Evolutionary conservation across 257 asterid species (phyloP), one percentile per base, ranked within the genome.

Genomic region (Solanum boliviense): DNA sequence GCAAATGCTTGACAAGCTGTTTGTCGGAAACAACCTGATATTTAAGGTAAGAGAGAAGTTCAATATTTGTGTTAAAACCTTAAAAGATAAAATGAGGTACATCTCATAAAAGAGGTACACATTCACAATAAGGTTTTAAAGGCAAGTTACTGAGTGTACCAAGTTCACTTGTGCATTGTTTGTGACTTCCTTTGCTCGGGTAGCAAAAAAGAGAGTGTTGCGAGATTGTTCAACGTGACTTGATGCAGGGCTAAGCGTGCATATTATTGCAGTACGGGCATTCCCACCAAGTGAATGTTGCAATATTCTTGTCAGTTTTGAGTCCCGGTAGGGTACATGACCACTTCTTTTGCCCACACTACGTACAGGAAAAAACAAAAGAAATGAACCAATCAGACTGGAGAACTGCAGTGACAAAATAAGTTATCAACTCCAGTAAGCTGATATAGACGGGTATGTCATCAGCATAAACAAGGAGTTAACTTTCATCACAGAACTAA

Each of bases 221-320:
- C 98, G 98, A 84, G 98, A 93, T 91, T 96, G 99, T 84, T 96
- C 99, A 35, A 91, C 96, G 83, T 96, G 98, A 90, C 95, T 91
- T 84, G 98, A 94, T 68, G 99, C 98, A 60, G 99, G 99, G 88
- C 99, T 95, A 91, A 96, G 90, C 23, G 99, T 95, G 91, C 99
- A 96, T 92, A 96, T 94, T 89, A 96, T 96, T 88, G 99, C 99
- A 52, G 99, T 96, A 36, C 98, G 96, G 46, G 99, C 99, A 92
- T 96, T 96, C 86, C 99, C 99, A 87, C 99, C 99, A 83, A 96
- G 92, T 46, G 99, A 95, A 91, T 95, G 99, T 92, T 96, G 99
- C 93, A 96, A 89, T 91, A 96, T 96, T 82, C 99, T 94, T 84
- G 99, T 96, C 88, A 96, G 97, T 94, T 95, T 96, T 41, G 99